phyloP scores from a whole-genome alignment of 441 rosid species.

The Aleurites moluccanus region DNA sequence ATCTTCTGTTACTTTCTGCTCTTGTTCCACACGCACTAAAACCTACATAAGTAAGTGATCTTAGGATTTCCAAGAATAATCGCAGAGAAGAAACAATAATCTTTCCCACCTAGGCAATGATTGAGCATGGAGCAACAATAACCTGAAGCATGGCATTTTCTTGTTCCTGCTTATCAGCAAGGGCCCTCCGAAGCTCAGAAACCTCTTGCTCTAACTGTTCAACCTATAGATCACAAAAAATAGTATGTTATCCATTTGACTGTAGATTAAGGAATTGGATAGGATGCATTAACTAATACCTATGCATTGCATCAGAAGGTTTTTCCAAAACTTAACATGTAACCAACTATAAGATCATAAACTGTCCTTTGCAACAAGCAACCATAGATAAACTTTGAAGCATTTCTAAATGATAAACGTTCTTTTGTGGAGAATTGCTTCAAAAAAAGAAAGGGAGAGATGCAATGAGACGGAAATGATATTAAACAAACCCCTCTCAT shows the following conservation, averaged over 20 bases:
- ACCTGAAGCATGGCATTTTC: constrained; percentile 99
- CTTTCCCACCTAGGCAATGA: constrained; percentile 8
- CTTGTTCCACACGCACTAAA: constrained; percentile 98
- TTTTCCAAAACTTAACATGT: neutral
- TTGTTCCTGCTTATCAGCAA: constrained; percentile 98
- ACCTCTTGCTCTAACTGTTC: constrained; percentile 88
- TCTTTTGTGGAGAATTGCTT: neutral
- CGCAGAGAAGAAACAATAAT: constrained; percentile 16
- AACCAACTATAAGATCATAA: neutral
- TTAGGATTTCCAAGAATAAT: constrained; percentile 18
- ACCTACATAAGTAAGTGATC: constrained; percentile 50
- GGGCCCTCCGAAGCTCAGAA: constrained; percentile 63
- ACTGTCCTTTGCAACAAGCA: neutral
- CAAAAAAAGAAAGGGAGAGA: neutral
- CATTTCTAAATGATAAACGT: neutral
- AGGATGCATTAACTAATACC: neutral
- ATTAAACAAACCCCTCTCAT: neutral
- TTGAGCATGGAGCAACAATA: constrained; percentile 26
- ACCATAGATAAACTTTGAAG: neutral
- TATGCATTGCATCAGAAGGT: neutral
- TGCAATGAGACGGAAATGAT: neutral
- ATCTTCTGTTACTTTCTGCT: constrained; percentile 94
- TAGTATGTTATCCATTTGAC: constrained; percentile 4
- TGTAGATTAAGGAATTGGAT: neutral
- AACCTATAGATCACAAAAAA: constrained; percentile 51